Evolutionary conservation across 1,284 basidiomycete genomes (phyloP).

Genomic region (Takashimella koratensis): DNA sequence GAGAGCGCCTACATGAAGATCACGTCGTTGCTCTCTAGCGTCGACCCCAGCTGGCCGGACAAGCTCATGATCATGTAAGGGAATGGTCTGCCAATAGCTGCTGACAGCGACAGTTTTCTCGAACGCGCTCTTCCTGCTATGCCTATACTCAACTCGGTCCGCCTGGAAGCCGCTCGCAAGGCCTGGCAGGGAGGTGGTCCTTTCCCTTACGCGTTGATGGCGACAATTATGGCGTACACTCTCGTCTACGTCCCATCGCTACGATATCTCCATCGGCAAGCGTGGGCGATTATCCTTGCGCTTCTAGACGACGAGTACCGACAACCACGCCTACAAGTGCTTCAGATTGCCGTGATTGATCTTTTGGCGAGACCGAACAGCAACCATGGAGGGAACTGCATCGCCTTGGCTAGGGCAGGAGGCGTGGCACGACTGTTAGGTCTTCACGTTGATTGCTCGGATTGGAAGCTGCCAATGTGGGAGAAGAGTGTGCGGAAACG

Average conservation of each 20-base stretch:
- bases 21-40: not conserved
- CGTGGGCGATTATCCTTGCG: conserved; percentile 31
- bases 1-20: not conserved
- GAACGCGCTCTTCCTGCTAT: conserved; percentile 28
- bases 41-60: not conserved
- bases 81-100: conserved; percentile 7
- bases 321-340: conserved; percentile 31
- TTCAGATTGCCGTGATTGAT: conserved; percentile 35
- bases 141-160: conserved; percentile 33
- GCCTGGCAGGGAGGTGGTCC: conserved; percentile 11
- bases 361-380: conserved; percentile 29
- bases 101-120: conserved; percentile 14
- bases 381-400: conserved; percentile 31
- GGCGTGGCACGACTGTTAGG: conserved; percentile 43
- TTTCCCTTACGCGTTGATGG: conserved; percentile 32
- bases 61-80: conserved; percentile 16
- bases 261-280: conserved; percentile 23
- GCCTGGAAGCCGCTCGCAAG: conserved; percentile 20
- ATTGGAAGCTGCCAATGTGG: conserved; percentile 44
- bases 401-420: conserved; percentile 28
- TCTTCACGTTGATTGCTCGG: conserved; percentile 39
- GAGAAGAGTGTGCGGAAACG: conserved; percentile 37
- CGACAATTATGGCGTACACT: conserved; percentile 37
- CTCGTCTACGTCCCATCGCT: conserved; percentile 27
- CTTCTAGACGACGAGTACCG: conserved; percentile 43